Percentiles rank a stretch among this genome's conserved stretches.
Conservation (phyloP, 225 moss, liverwort and hornwort genomes). For the Rhytidiadelphus loreus region DNA sequence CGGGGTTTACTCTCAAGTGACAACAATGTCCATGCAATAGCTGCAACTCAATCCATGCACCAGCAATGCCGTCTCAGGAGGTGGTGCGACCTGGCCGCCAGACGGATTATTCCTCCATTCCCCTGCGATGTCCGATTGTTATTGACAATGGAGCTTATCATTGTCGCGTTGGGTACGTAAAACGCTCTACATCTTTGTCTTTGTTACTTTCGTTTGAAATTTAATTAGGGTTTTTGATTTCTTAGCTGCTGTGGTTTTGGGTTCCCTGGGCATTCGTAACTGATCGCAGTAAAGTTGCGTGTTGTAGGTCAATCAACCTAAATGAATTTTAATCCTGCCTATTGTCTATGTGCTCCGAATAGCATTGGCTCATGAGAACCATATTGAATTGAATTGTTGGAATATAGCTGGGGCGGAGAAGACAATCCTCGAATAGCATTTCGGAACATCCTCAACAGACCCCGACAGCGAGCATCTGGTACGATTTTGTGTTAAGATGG, state of each 20-base stretch:
- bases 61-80: conserved; percentile 15
- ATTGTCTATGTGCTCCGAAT: background rate
- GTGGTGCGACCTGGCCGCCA: conserved; percentile 54
- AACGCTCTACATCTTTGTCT: background rate
- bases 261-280: background rate
- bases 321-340: background rate
- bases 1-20: background rate
- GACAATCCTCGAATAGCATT: conserved; percentile 64
- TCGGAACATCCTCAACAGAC: conserved; percentile 84
- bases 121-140: conserved; percentile 48
- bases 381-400: background rate
- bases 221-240: background rate
- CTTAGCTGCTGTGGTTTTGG: background rate
- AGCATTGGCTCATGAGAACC: background rate
- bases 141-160: conserved; percentile 87
- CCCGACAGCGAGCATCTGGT: conserved; percentile 84
- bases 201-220: background rate
- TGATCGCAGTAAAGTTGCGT: background rate
- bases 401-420: conserved; percentile 84
- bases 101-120: conserved; percentile 45
- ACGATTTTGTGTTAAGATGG: background rate
- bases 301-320: background rate
- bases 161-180: conserved; percentile 73
- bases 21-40: background rate
- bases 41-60: background rate